Evolutionary conservation across 2,329 filamentous ascomycete species (phyloP).

Genomic region (Penicillium paneum): DNA sequence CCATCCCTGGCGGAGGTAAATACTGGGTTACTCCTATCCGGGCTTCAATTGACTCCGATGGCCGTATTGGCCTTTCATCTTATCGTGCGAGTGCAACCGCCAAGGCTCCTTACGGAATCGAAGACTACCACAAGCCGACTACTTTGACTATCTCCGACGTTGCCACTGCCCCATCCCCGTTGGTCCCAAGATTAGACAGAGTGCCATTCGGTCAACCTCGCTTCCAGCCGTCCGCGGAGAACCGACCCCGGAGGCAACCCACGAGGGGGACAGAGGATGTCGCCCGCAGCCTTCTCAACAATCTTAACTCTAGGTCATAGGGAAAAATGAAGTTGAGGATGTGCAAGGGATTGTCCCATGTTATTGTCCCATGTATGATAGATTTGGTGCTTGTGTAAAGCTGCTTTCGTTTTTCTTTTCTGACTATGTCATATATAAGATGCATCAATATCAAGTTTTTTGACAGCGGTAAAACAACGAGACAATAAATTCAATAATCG

Average conservation of each 20-base stretch:
- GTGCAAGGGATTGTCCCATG: constrained; percentile 31
- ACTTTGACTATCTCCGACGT: constrained; percentile 28
- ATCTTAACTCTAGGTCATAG: constrained; percentile 22
- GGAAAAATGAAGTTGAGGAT: constrained; percentile 1
- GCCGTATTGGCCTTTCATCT: constrained; percentile 42
- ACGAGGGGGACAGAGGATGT: constrained; percentile 27
- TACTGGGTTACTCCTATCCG: constrained; percentile 50
- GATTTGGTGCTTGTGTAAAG: constrained; percentile 30
- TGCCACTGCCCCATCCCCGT: constrained; percentile 23
- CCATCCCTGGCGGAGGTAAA: constrained; percentile 51
- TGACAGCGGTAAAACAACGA: not conserved
- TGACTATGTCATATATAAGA: constrained; percentile 26
- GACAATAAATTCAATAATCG: not conserved
- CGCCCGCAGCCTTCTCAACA: constrained; percentile 32
- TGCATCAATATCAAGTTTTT: constrained; percentile 16
- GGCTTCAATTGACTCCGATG: constrained; percentile 46
- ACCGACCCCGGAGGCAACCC: constrained; percentile 8
- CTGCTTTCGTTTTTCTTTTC: constrained; percentile 24
- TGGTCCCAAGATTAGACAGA: constrained; percentile 33
- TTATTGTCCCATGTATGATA: constrained; percentile 35
- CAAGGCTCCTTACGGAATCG: constrained; percentile 37
- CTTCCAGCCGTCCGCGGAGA: constrained; percentile 12
- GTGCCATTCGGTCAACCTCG: constrained; percentile 15
- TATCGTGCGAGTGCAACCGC: constrained; percentile 32
- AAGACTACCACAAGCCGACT: constrained; percentile 33